Conservation (phyloP, 345 rosid genomes). For the Brassica carinata region DNA sequence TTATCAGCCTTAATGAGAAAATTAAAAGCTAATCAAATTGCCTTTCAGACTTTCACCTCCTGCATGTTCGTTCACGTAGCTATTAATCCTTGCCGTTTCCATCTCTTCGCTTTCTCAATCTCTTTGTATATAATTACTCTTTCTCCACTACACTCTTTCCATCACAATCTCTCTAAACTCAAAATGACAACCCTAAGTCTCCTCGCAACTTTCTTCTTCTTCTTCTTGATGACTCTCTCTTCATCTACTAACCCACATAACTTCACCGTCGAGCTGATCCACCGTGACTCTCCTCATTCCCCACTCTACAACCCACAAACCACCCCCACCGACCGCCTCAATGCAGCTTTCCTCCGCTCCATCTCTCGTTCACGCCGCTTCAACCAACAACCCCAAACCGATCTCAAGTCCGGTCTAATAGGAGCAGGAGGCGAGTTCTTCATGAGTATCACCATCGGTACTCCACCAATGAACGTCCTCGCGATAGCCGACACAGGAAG, state of each 20-base stretch:
- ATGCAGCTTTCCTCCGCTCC: slow-evolving; percentile 50
- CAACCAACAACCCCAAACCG: slow-evolving; percentile 16
- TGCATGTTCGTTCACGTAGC: not conserved
- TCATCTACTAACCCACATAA: slow-evolving; percentile 12
- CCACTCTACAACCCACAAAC: slow-evolving; percentile 47
- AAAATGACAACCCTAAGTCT: slow-evolving; percentile 12
- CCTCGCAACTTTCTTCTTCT: not conserved
- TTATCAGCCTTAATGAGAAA: not conserved
- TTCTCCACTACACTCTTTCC: not conserved
- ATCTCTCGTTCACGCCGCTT: slow-evolving; percentile 46
- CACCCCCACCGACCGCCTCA: slow-evolving; percentile 45
- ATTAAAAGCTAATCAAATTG: slow-evolving; percentile 19
- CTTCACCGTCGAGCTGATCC: slow-evolving; percentile 50
- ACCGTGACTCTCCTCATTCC: slow-evolving; percentile 59
- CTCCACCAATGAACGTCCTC: slow-evolving; percentile 46
- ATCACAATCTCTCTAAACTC: not conserved
- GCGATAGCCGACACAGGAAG: slow-evolving; percentile 68
- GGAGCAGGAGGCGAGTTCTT: slow-evolving; percentile 54
- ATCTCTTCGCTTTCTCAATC: slow-evolving; percentile 22
- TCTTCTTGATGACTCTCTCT: slow-evolving; percentile 18
- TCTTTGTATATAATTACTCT: slow-evolving; percentile 20
- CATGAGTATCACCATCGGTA: slow-evolving; percentile 58
- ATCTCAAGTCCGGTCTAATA: slow-evolving; percentile 44
- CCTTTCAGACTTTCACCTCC: slow-evolving; percentile 8
- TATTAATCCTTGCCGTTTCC: slow-evolving; percentile 24